phyloP scores from a whole-genome alignment of 306 rosid genomes.

The Mimosa bimucronata region DNA sequence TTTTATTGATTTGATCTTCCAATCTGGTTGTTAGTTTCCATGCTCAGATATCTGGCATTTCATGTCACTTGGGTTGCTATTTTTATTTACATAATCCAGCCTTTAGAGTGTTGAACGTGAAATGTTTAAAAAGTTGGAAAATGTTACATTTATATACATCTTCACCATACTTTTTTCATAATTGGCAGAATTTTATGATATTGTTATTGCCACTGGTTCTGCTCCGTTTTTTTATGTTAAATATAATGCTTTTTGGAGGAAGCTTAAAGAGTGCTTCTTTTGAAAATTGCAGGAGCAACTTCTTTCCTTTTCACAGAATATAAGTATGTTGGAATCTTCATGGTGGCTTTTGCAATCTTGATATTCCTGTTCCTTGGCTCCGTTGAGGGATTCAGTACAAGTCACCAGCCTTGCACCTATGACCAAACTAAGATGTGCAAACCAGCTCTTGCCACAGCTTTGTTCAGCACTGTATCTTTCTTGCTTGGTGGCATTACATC shows the following conservation, averaged over 20 bases:
- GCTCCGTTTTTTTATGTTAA: neutral
- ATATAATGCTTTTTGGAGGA: neutral
- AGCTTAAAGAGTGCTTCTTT: neutral
- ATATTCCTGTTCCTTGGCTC: slow-evolving; percentile 32
- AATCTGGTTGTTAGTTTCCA: neutral
- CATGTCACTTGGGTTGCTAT: neutral
- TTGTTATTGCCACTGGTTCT: neutral
- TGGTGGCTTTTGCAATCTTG: slow-evolving; percentile 19
- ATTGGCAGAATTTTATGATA: neutral
- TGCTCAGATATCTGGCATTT: neutral
- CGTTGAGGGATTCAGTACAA: slow-evolving; percentile 23
- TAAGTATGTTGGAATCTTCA: slow-evolving; percentile 49
- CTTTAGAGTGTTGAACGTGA: neutral
- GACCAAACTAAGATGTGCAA: slow-evolving; percentile 28
- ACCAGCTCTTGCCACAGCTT: slow-evolving; percentile 29
- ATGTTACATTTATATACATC: neutral
- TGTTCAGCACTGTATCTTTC: slow-evolving; percentile 29
- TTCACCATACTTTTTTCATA: neutral
- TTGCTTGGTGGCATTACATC: slow-evolving; percentile 27
- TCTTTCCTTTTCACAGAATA: slow-evolving; percentile 73
- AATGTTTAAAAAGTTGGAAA: neutral
- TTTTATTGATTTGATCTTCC: neutral
- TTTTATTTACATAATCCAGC: neutral
- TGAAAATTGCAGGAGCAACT: slow-evolving; percentile 58
- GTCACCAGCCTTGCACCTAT: slow-evolving; percentile 30